A percentile compares a stretch with the other conserved stretches of the same genome.
Evolutionary conservation across 2,329 filamentous ascomycete species (phyloP).

Genomic region (Pseudogymnoascus sp.): DNA sequence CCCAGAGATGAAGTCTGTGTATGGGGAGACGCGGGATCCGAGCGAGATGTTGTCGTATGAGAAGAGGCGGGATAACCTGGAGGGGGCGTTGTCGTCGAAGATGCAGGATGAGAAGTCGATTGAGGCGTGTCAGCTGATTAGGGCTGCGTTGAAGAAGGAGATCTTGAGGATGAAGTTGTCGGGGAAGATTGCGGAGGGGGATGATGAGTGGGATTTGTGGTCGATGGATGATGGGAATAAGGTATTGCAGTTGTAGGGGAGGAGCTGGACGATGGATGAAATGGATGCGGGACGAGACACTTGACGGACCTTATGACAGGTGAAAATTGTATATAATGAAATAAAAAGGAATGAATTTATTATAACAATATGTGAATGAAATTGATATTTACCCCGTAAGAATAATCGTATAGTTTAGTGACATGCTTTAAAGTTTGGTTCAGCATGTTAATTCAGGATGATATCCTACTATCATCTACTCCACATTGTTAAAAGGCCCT

Average conservation of each 20-base stretch:
- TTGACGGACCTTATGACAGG: no score
- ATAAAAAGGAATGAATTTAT: not conserved
- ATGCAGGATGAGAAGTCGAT: not conserved
- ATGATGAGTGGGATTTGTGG: constrained; percentile 3
- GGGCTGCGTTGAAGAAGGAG: constrained; percentile 2
- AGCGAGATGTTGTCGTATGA: not conserved
- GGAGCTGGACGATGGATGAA: not conserved
- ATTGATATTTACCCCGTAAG: not conserved
- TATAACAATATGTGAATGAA: not conserved
- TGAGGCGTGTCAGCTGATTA: not conserved
- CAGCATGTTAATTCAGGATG: not conserved
- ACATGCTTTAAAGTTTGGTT: not conserved
- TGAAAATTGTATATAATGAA: not conserved
- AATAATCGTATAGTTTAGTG: not conserved
- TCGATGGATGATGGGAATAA: not conserved
- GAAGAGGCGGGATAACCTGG: not conserved
- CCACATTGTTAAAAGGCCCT: not conserved
- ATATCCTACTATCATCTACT: not conserved
- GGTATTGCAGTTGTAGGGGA: not conserved
- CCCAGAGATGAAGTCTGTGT: not conserved
- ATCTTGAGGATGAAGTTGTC: not conserved
- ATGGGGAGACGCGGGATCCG: not conserved
- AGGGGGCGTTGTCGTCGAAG: not conserved
- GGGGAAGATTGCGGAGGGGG: constrained; percentile 5
- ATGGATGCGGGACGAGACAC: not conserved